These are phyloP conservation scores for Fomitopsis serialis DNA, from an alignment of 768 basidiomycete genomes.

Conservation along the genomic window DNA sequence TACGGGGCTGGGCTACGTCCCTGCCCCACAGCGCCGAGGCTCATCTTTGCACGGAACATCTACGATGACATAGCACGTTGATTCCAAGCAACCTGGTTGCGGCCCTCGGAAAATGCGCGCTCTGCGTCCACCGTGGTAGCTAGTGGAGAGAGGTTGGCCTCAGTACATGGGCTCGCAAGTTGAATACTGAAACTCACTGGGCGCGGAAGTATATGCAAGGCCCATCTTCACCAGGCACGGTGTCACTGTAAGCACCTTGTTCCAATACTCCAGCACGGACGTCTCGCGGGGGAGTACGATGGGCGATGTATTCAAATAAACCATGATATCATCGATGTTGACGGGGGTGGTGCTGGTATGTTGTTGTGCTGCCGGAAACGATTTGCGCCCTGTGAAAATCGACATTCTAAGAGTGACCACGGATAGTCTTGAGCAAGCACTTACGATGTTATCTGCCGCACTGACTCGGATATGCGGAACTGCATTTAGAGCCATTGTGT, in stretches of 20 bases:
- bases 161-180: background rate
- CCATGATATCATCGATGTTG: background rate
- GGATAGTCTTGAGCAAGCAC: too few species aligned
- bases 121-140: background rate
- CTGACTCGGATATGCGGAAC: too few species aligned
- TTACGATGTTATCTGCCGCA: too few species aligned
- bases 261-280: background rate
- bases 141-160: background rate
- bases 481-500: too few species aligned
- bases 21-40: too few species aligned
- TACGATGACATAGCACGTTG: slow-evolving; percentile 1
- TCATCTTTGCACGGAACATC: background rate
- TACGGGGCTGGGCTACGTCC: too few species aligned
- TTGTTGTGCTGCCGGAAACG: too few species aligned
- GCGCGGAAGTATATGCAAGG: background rate
- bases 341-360: too few species aligned
- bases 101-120: background rate
- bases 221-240: background rate
- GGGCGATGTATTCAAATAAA: background rate
- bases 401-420: too few species aligned
- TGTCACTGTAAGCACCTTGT: background rate
- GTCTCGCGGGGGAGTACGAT: background rate
- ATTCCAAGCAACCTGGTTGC: background rate
- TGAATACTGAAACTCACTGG: background rate
- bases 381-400: too few species aligned